Evolutionary conservation across 2,329 filamentous ascomycete species (phyloP), one percentile per base, ranked within the genome.

Genomic region (Zopfia rhizophila): DNA sequence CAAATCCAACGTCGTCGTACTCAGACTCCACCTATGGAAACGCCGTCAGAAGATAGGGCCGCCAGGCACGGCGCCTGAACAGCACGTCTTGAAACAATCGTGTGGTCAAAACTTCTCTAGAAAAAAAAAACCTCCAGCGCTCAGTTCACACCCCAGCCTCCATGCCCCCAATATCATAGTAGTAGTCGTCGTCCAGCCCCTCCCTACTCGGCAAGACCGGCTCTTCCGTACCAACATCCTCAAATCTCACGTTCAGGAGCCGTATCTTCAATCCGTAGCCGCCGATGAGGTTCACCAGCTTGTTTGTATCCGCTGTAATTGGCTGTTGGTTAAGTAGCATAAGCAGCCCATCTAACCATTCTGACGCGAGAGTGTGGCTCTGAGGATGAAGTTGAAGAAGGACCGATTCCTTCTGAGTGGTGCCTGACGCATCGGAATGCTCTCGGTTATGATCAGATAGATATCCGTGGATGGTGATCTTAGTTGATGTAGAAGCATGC

Each of bases 281-380:
- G 64, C 86, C 86, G 48, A 97, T 89, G 61, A 97, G 77, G 43
- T 87, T 85, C 41, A 97, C 87, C 51, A 97, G 77, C 72, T 94
- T 95, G 68, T 88, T 93, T 24, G 94, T 97, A 74, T 97, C 93
- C 3, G 91, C 85, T n/a, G 94, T 99, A 67, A 99, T 97, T 14
- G 94, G 94, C 48, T 92, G 85, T 72, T 99, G 94, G 66, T 95
- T 91, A 17, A 99, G 81, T 42, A 99, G 79, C 91, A 99, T 96
- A 45, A 97, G 80, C 55, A 99, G 76, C 1, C 94, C 94, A 69
- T 99, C 94, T 4, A 99, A 81, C 94, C 94, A 99, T 73, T 99
- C 94, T 1, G 91, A 95, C 7, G 94, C 94, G 35, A 94, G 77
- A 55, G 85, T 90, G 66, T 94, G 88, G 47, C 85, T 89, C 48